Evolutionary conservation across 164 flowering plant species (phyloP), one percentile per base, ranked within the genome.

Genomic region (Amborella trichopoda): DNA sequence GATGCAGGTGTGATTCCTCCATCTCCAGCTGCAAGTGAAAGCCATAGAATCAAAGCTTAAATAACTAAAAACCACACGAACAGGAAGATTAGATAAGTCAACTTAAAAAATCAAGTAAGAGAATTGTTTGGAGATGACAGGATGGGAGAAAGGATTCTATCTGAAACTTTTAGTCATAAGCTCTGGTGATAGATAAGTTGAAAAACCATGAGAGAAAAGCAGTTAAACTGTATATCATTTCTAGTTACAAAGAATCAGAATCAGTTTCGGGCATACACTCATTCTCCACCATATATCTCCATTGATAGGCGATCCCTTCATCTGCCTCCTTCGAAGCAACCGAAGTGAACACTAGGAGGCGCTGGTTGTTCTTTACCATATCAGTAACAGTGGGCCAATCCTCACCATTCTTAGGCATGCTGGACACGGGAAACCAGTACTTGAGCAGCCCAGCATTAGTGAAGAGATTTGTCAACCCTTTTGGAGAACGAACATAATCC

Each of bases 271-370:
- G 52, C 91, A 69, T 70, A 93, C 96, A 26, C 38, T 88, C 99
- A 56, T 93, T 93, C 70, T 93, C 99, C 32, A 84, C 63, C 75
- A 93, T 74, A 65, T 83, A 81, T 61, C 69, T 83, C 99, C 96
- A 93, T 52, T 88, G 96, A 54, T 88, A 93, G 23, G 99, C 95
- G 48, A 93, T 68, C 54, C 95, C 95, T 67, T 93, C 99, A 28
- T 67, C 67, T 8, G 73, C 77, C 72, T 93, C 99, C 65, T 93
- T 93, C 10, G 96, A 78, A 46, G 84, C 79, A 51, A 59, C 70
- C 45, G 96, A 88, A 12, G 96, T 80, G 67, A 93, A 93, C 62
- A 93, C 96, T 40, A 93, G 61, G 44, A 93, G 83, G 32, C 95
- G 70, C 52, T 80, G 68, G 62, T 88, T 88, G 30, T 69, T 62